phyloP scores from a whole-genome alignment of 768 basidiomycete species.

The Naganishia onofrii region DNA sequence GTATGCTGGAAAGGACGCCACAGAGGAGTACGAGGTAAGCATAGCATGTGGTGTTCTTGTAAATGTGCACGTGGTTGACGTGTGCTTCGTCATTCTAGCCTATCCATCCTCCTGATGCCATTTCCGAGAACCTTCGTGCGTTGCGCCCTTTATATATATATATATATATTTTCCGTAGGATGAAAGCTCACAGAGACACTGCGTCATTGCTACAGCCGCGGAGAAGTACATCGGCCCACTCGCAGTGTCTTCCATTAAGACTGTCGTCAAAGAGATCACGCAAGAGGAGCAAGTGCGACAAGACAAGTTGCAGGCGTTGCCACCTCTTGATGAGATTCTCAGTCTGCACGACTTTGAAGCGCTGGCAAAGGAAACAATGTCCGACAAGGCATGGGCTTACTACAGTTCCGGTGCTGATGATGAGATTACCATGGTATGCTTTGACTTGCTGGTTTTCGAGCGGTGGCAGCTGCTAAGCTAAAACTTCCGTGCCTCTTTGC shows the following conservation, averaged over 20 bases:
- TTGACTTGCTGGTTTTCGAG: not conserved
- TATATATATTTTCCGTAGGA: constrained; percentile 12
- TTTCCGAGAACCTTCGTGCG: constrained; percentile 56
- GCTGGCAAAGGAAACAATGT: constrained; percentile 69
- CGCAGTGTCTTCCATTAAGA: constrained; percentile 60
- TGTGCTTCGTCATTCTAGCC: constrained; percentile 62
- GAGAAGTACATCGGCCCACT: constrained; percentile 73
- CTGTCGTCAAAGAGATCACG: constrained; percentile 58
- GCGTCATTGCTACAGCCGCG: constrained; percentile 26
- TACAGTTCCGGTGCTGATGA: constrained; percentile 86
- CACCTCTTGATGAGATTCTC: constrained; percentile 66
- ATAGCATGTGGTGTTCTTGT: not conserved
- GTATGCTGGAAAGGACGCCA: constrained; percentile 82
- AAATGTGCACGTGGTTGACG: constrained; percentile 50
- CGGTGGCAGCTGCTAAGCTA: not conserved
- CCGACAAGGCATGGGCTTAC: constrained; percentile 73
- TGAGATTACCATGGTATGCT: constrained; percentile 64
- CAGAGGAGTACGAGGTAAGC: constrained; percentile 53
- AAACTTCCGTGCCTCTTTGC: not conserved
- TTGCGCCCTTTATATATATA: constrained; percentile 24
- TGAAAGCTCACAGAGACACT: constrained; percentile 7
- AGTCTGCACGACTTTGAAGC: constrained; percentile 81
- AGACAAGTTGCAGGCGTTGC: constrained; percentile 64
- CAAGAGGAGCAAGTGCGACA: constrained; percentile 67
- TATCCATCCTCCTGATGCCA: constrained; percentile 79